Evolutionary conservation across 257 asterid species (phyloP), one percentile per base, ranked within the genome.

Genomic region (Jacaranda copaia): DNA sequence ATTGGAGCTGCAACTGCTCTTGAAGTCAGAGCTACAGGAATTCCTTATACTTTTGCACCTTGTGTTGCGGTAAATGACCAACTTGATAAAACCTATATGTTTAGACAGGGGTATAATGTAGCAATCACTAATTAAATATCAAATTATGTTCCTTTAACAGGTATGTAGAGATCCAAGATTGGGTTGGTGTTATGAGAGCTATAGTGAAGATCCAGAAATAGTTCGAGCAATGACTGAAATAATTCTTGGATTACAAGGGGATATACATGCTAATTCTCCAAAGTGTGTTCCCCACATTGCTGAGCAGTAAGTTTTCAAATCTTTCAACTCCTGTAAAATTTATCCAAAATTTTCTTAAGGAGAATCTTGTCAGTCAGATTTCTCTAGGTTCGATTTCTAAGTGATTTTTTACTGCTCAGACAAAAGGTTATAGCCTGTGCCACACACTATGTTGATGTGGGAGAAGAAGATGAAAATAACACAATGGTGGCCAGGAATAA

Each of bases 211-310:
- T 25, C 32, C 32, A 25, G 2, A 49, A 14, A 52, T 92, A 39
- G 97, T 92, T 76, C 80, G 81, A 62, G 35, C 79, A 71, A 92
- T 92, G 97, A 92, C 97, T 25, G 89, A 88, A 74, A 15, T 92
- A 18, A 88, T 92, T 43, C 77, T 94, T 0, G 97, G 97, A 64
- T 80, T 92, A 52, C 97, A 92, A 78, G 97, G 97, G 38, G 94
- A 88, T 8, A 46, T 79, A 38, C 90, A 89, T 11, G 55, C 88
- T 1, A 77, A 85, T 61, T 81, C 85, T 15, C 70, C 72, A 14
- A 83, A 84, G 76, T 94, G 97, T 3, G 89, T 84, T 49, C 97
- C 97, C 2, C 90, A 75, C 32, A 65, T 89, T 20, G 90, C 84
- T 18, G 88, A 93, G 39, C 87, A 82, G 96, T 90, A 86, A 85